Conservation (phyloP, 305 asterid genomes). For the Fraxinus albicans region DNA sequence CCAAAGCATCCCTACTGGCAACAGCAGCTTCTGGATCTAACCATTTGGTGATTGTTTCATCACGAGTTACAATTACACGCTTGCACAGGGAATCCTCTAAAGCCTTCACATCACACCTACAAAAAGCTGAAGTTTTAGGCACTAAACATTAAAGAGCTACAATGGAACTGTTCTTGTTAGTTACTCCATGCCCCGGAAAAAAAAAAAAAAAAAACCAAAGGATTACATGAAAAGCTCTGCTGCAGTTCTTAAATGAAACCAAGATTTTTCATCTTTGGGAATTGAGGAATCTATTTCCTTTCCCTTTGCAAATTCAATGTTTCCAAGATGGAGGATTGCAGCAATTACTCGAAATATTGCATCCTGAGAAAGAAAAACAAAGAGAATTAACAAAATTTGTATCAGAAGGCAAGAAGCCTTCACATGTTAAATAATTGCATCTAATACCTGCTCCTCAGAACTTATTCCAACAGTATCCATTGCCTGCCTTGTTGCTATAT, state of each 20-base stretch:
- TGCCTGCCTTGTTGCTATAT: conserved; percentile 80
- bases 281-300: conserved; percentile 29
- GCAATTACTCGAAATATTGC: conserved; percentile 96
- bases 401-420: not conserved
- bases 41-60: conserved; percentile 30
- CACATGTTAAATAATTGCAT: conserved; percentile 12
- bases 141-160: not conserved
- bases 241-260: conserved; percentile 30
- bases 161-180: not conserved
- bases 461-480: conserved; percentile 98
- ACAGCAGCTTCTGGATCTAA: conserved; percentile 38
- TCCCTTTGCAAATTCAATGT: conserved; percentile 33
- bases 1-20: conserved; percentile 35
- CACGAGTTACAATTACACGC: conserved; percentile 33
- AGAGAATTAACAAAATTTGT: conserved; percentile 6
- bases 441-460: conserved; percentile 75
- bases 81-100: conserved; percentile 36
- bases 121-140: conserved; percentile 7
- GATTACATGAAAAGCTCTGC: conserved; percentile 34
- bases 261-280: conserved; percentile 35
- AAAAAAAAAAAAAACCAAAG: not conserved
- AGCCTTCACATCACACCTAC: conserved; percentile 38
- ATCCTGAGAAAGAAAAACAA: conserved; percentile 51
- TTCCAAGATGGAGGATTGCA: conserved; percentile 40
- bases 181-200: not conserved